Evolutionary conservation across 2,329 filamentous ascomycete species (phyloP), one percentile per base, ranked within the genome.

Genomic region (Cercospora sp.): DNA sequence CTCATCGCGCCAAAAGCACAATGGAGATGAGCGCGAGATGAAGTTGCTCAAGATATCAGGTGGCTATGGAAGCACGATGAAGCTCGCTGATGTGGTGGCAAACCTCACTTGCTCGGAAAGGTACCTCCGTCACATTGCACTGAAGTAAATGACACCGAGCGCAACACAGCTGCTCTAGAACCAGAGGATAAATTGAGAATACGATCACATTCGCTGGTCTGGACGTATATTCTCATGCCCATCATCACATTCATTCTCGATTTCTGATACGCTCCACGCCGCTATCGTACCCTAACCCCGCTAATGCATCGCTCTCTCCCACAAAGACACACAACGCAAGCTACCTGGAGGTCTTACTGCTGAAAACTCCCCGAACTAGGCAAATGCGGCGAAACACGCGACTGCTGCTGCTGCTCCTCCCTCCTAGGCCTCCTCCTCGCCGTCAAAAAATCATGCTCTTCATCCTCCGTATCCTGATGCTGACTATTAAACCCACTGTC

Each of bases 401-500:
- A 3, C 37, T 40, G 32, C 43, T 45, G 32, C 43, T 45, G 45
- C 10, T 26, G 21, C 45, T 66, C 63, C 24, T 34, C 21, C 43
- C 53, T 59, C 12, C 62, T 62, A 18, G 66, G 66, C 58, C 61
- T 61, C 26, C 53, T 24, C 16, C 66, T 49, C 26, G 62, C 59
- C 49, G 66, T 65, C 43, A 65, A 55, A 40, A 65, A 63, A 51
- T 65, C 59, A 30, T 51, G 34, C 18, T 65, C 67, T 28, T 72
- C 71, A 43, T 73, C 71, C 45, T 72, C 70, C 18, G 70, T 70
- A 18, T 61, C 65, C 60, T 72, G 71, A n/a, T 68, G 69, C 51
- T 66, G 69, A 57, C 69, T 71, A 30, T 73, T 68, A 60, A 72
- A 72, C 55, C 70, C 69, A 55, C 69, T 64, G 18, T 73, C 70